Base-by-base conservation (phyloP, 768 basidiomycete genomes). In the Tricholoma hemisulphureum region DNA sequence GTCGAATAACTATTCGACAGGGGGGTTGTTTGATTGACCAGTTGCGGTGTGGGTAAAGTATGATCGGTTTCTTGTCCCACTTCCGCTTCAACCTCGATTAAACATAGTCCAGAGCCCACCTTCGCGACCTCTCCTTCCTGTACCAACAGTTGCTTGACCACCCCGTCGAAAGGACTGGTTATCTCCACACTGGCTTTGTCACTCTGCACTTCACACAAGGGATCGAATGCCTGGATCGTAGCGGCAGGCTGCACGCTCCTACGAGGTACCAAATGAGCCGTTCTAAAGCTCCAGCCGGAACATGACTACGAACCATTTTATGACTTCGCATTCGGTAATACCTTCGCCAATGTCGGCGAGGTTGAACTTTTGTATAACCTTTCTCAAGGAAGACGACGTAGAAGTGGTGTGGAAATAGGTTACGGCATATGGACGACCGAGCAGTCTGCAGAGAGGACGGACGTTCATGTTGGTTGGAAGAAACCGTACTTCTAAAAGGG, bases 171-270 rank as follows among this genome's bases (percentile, higher is more conserved):
- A 1, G 93, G 93, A 56, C 87, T 88, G 2, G 93, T 95, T 55
- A 95, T 93, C 71, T 95, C 93, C 23, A 95, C 92, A 70, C 85
- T 89, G 1, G 91, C 92, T 70, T 94, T 94, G 81, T 94, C 92
- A 60, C 87, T 89, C 73, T 93, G 91, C 2, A 94, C 91, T 60
- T 94, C 92, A 66, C 90, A 92, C 4, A 93, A 75, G 8, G 80
- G 75, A 49, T 90, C 89, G 64, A 95, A 95, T 11, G 82, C 77
- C 55, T 82, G 76, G 0, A 95, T 72, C 0, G 66, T 63, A 14
- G 77, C 71, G 11, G 70, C 65, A 1, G 83, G 80, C 62, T 83
- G 77, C 50, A 92, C 81, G 53, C 73, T 84, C 92, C 91, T 93
- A 62, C 43, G 45, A 32, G n/a, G 13, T 23, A 35, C 34, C 13